phyloP scores from a whole-genome alignment of 2,329 filamentous ascomycete species.

The Cladosporium phlei region DNA sequence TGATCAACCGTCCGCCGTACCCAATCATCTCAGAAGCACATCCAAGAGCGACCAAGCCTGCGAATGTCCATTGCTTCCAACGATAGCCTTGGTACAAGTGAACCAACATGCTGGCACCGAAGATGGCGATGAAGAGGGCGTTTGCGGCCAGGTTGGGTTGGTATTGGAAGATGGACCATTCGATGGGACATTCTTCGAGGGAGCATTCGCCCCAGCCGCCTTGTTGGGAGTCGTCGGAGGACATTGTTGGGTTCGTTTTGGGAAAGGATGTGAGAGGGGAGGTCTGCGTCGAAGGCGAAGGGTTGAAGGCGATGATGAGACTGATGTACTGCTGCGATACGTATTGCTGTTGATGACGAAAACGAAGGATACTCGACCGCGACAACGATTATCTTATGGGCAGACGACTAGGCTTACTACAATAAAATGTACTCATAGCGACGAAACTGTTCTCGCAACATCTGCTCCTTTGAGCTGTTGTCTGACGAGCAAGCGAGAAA shows the following conservation, averaged over 20 bases:
- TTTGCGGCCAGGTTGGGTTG: constrained; percentile 49
- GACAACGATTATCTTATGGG: background rate
- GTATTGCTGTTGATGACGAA: background rate
- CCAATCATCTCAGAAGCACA: constrained; percentile 54
- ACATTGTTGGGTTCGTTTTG: background rate
- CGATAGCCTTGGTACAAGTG: constrained; percentile 37
- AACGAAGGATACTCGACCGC: background rate
- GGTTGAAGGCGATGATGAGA: background rate
- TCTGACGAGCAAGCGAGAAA: too few relatives aligned
- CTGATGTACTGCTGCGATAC: background rate
- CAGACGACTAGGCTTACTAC: too few relatives aligned
- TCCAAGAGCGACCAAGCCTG: constrained; percentile 51
- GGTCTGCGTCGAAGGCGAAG: background rate
- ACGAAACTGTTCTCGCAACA: constrained; percentile 2
- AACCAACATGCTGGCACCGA: constrained; percentile 42
- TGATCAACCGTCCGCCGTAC: constrained; percentile 55
- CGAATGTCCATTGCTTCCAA: constrained; percentile 40
- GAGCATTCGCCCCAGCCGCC: constrained; percentile 14
- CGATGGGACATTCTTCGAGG: constrained; percentile 16
- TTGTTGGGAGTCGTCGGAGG: constrained; percentile 3
- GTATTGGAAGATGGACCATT: constrained; percentile 40
- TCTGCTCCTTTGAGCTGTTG: background rate
- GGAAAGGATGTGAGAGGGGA: background rate
- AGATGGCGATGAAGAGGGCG: constrained; percentile 45
- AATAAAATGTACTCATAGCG: background rate